phyloP scores from a whole-genome alignment of 495 filamentous ascomycete species.

The Lasiosphaeris hirsuta region DNA sequence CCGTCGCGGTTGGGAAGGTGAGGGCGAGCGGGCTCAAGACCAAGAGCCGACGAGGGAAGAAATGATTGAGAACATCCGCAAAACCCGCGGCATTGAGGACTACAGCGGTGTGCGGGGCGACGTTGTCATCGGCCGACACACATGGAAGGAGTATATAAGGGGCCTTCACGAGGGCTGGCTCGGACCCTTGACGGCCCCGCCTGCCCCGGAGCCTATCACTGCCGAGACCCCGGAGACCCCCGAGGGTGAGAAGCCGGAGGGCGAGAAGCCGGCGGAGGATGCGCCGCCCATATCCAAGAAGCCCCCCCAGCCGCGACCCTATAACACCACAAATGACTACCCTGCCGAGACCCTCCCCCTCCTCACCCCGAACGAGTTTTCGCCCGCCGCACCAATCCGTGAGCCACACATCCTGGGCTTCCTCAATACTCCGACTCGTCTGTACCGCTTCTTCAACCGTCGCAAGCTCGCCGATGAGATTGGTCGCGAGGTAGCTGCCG shows the following conservation, averaged over 20 bases:
- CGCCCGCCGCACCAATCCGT: slow-evolving; percentile 65
- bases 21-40: slow-evolving; percentile 43
- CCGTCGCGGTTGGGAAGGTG: slow-evolving; percentile 56
- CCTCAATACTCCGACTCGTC: slow-evolving; percentile 78
- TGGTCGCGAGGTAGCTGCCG: slow-evolving; percentile 82
- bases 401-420: slow-evolving; percentile 94
- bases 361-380: slow-evolving; percentile 56
- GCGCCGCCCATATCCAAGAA: slow-evolving; percentile 44
- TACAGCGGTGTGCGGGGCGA: slow-evolving; percentile 75
- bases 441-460: slow-evolving; percentile 86
- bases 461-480: slow-evolving; percentile 81
- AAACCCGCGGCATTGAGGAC: slow-evolving; percentile 59
- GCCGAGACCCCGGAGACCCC: slow-evolving; percentile 25
- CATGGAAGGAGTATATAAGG: slow-evolving; percentile 96
- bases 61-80: slow-evolving; percentile 52
- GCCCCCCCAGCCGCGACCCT: slow-evolving; percentile 55
- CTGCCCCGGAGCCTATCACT: slow-evolving; percentile 26
- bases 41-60: slow-evolving; percentile 52
- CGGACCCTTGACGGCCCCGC: slow-evolving; percentile 60
- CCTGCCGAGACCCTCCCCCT: slow-evolving; percentile 55
- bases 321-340: slow-evolving; percentile 71
- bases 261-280: slow-evolving; percentile 38
- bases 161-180: slow-evolving; percentile 97
- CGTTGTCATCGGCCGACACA: slow-evolving; percentile 83
- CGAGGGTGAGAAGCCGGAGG: slow-evolving; percentile 24